Percentiles rank a stretch among this genome's conserved stretches.
phyloP scores from a whole-genome alignment of 345 rosid species.

The Bruguiera parviflora region DNA sequence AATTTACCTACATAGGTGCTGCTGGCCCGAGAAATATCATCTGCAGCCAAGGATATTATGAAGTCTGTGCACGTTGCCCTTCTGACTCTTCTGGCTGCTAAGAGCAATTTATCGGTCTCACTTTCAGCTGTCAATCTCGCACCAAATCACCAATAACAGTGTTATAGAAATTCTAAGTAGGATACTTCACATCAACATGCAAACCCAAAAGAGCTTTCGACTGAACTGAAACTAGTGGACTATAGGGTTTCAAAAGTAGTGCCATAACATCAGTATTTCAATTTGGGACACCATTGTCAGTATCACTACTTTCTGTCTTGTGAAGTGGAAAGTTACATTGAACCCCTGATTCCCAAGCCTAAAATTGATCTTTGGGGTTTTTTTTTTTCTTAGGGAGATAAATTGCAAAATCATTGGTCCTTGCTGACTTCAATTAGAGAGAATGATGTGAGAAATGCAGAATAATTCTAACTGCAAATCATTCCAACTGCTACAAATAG shows the following conservation, averaged over 20 bases:
- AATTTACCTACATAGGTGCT: slow-evolving; percentile 71
- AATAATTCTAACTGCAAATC: no score
- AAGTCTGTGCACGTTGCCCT: slow-evolving; percentile 83
- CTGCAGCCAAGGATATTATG: slow-evolving; percentile 54
- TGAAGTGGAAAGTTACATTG: slow-evolving; percentile 4
- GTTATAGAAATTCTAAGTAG: neutral
- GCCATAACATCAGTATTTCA: neutral
- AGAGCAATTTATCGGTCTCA: slow-evolving; percentile 62
- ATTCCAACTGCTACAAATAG: neutral
- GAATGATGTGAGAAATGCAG: no score
- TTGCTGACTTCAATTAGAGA: neutral
- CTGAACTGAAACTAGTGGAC: neutral
- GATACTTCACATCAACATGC: slow-evolving; percentile 16
- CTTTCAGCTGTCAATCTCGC: slow-evolving; percentile 53
- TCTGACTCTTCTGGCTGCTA: slow-evolving; percentile 80
- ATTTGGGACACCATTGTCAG: neutral
- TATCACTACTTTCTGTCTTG: slow-evolving; percentile 3
- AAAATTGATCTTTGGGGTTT: neutral
- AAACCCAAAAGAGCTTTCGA: neutral
- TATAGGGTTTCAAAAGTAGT: neutral
- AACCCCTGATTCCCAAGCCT: neutral
- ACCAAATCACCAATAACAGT: neutral
- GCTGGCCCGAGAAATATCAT: slow-evolving; percentile 84
- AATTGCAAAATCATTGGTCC: neutral
- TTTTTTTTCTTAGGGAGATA: slow-evolving; percentile 1